A percentile compares a stretch with the other conserved stretches of the same genome.
Evolutionary conservation across 2,329 filamentous ascomycete species (phyloP).

Genomic region (Verticillium longisporum): DNA sequence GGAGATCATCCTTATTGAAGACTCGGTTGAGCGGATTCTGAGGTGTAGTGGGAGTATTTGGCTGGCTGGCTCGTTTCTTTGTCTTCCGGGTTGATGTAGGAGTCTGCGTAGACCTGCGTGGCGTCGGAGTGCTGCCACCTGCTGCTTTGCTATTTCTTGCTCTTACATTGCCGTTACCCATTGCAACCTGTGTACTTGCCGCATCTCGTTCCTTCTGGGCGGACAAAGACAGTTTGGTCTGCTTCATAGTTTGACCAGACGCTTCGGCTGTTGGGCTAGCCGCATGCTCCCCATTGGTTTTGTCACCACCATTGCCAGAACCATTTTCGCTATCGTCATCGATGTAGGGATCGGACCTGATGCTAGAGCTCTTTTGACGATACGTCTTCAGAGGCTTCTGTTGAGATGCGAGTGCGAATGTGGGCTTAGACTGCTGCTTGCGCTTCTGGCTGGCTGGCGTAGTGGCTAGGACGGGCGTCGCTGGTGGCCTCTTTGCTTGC

Average conservation of each 20-base stretch:
- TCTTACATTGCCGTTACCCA: background rate
- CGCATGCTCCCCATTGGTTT: background rate
- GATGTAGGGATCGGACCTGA: conserved; percentile 19
- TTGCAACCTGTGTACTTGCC: background rate
- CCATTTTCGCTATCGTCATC: conserved; percentile 7
- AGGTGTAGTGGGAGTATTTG: background rate
- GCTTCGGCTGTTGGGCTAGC: background rate
- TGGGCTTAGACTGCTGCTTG: conserved; percentile 12
- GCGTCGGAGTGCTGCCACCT: no score
- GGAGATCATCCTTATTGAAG: conserved; percentile 37
- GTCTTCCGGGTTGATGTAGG: background rate
- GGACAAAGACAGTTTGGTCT: background rate
- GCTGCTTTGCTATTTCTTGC: background rate
- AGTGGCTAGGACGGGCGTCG: conserved; percentile 12
- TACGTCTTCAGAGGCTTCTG: conserved; percentile 8
- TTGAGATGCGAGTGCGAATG: conserved; percentile 12
- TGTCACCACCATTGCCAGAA: background rate
- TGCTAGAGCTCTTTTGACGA: conserved; percentile 4
- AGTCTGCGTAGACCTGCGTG: background rate
- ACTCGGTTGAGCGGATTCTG: conserved; percentile 20
- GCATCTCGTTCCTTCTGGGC: background rate
- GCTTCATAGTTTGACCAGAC: background rate
- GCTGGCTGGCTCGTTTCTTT: background rate
- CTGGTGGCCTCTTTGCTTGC: background rate
- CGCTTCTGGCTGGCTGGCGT: background rate